phyloP scores from a whole-genome alignment of 139 green algal genomes.

The Haematococcus lacustris region DNA sequence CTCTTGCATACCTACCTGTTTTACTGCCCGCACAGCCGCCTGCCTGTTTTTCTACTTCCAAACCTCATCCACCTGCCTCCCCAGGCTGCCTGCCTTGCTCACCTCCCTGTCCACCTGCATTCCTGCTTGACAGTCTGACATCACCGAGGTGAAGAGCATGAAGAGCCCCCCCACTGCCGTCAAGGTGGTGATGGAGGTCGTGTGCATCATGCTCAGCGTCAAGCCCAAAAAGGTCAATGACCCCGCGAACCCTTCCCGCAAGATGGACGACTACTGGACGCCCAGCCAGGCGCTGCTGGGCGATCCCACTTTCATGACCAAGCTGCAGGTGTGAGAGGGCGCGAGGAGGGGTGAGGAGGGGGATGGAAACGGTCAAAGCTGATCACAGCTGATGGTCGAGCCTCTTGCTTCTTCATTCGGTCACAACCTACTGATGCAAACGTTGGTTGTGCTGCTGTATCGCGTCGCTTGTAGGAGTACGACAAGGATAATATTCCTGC shows the following conservation, averaged over 20 bases:
- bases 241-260: slow-evolving; percentile 32
- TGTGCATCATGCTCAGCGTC: slow-evolving; percentile 62
- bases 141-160: slow-evolving; percentile 57
- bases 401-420: no score
- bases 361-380: no score
- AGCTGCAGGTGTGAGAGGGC: slow-evolving; percentile 27
- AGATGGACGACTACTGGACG: slow-evolving; percentile 70
- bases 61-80: no score
- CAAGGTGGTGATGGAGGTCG: slow-evolving; percentile 72
- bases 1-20: no score
- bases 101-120: no score
- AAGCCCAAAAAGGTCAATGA: slow-evolving; percentile 63
- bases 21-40: no score
- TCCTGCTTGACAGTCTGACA: slow-evolving; percentile 65
- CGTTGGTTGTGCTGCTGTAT: no score
- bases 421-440: no score
- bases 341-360: no score
- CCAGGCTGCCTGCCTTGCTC: no score
- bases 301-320: slow-evolving; percentile 47
- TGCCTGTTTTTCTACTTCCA: no score
- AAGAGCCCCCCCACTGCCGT: slow-evolving; percentile 66
- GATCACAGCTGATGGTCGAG: no score
- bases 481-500: slow-evolving; percentile 70
- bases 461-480: slow-evolving; percentile 36
- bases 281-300: slow-evolving; percentile 34